Percentiles rank a stretch among this genome's conserved stretches.
phyloP scores from a whole-genome alignment of 176 grass and related monocot genomes.

The Bothriochloa decipiens region DNA sequence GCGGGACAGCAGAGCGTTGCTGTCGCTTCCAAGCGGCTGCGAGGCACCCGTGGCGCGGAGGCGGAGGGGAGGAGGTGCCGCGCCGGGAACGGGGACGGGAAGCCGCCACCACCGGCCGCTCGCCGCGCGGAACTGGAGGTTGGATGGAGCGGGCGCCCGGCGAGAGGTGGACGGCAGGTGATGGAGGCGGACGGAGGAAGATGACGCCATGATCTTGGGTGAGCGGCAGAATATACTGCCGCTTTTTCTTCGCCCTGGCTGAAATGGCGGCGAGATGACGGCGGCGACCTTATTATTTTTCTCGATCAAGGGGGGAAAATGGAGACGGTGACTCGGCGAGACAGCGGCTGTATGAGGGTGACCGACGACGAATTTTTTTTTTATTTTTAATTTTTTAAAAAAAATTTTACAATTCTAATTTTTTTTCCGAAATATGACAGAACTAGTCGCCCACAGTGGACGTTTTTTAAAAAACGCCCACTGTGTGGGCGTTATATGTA shows the following conservation, averaged over 20 bases:
- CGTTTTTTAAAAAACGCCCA: too few species aligned
- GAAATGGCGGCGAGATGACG: not conserved
- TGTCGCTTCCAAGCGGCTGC: not conserved
- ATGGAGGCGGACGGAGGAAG: conserved; percentile 17
- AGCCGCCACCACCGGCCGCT: conserved; percentile 5
- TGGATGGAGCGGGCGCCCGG: not conserved
- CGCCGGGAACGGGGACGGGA: not conserved
- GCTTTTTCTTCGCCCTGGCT: not conserved
- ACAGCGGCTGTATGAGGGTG: not conserved
- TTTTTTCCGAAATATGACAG: too few species aligned
- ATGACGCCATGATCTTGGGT: conserved; percentile 32
- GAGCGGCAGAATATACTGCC: not conserved
- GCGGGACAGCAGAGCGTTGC: conserved; percentile 13
- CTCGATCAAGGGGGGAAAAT: not conserved
- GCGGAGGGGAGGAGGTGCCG: conserved; percentile 29
- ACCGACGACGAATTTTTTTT: too few species aligned
- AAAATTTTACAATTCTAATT: too few species aligned
- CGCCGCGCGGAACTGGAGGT: not conserved
- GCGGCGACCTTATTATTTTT: not conserved
- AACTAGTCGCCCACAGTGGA: too few species aligned
- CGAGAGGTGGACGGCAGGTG: not conserved
- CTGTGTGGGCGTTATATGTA: too few species aligned
- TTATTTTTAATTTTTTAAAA: too few species aligned
- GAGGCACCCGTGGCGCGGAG: conserved; percentile 44
- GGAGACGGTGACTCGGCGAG: not conserved